Conservation (phyloP, 257 asterid genomes). For the Solanum bulbocastanum region DNA sequence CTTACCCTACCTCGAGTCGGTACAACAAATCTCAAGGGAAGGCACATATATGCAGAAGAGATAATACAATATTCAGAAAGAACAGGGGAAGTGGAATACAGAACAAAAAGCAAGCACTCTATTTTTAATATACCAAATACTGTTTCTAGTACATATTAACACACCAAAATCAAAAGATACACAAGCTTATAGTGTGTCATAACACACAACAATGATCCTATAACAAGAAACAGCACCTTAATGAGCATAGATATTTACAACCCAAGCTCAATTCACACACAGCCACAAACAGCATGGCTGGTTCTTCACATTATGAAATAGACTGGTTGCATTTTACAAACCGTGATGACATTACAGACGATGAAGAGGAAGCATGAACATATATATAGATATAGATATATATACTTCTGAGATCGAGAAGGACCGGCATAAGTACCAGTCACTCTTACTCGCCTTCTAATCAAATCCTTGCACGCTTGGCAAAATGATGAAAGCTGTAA, state of each 20-base stretch:
- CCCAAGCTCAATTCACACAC: slow-evolving; percentile 23
- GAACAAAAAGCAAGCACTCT: neutral
- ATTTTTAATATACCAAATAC: neutral
- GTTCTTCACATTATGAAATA: slow-evolving; percentile 5
- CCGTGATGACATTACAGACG: neutral
- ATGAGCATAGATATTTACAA: slow-evolving; percentile 40
- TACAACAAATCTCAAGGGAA: neutral
- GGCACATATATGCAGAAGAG: neutral
- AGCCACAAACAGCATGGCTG: slow-evolving; percentile 11
- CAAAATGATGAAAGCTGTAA: neutral
- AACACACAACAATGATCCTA: slow-evolving; percentile 8
- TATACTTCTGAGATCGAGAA: slow-evolving; percentile 22
- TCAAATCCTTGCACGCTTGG: slow-evolving; percentile 2
- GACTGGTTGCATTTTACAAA: neutral
- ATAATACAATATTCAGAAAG: neutral
- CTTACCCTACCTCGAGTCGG: neutral
- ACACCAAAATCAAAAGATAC: neutral
- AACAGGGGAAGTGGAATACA: neutral
- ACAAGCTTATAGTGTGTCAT: neutral
- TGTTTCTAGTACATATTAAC: neutral
- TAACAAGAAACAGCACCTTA: slow-evolving; percentile 12
- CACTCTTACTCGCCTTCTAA: slow-evolving; percentile 29
- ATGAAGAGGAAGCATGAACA: slow-evolving; percentile 2
- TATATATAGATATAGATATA: slow-evolving; percentile 6
- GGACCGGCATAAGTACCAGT: slow-evolving; percentile 23